These are phyloP conservation scores for Mucor saturninus DNA, from an alignment of 371 early-diverging fungal genomes.

Conservation along the genomic window DNA sequence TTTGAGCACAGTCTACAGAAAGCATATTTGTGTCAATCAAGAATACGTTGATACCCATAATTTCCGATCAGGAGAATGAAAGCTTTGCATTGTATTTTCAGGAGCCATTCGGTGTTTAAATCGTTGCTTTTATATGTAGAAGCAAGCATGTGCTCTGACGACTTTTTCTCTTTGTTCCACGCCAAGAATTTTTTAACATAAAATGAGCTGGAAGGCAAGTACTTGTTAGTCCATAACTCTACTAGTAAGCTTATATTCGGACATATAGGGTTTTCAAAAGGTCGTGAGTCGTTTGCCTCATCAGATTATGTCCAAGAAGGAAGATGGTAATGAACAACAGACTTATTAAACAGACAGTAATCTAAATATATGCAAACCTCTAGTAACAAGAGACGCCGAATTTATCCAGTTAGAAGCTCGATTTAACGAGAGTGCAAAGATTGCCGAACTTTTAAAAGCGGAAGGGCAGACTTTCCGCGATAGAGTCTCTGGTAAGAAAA, in stretches of 20 bases:
- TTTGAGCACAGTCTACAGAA: no score
- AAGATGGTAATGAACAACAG: constrained; percentile 35
- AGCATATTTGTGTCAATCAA: no score
- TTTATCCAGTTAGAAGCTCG: constrained; percentile 66
- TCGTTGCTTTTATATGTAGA: no score
- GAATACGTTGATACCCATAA: no score
- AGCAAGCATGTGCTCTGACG: no score
- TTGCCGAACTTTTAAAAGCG: constrained; percentile 59
- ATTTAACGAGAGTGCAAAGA: constrained; percentile 62
- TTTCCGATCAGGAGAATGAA: no score
- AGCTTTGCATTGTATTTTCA: no score
- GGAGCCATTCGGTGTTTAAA: no score
- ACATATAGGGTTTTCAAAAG: constrained; percentile 35
- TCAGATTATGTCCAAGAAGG: constrained; percentile 50
- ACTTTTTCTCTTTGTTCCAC: no score
- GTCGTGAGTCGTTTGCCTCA: constrained; percentile 42
- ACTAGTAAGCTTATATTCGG: not conserved
- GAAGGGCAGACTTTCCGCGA: constrained; percentile 81
- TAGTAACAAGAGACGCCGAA: constrained; percentile 74
- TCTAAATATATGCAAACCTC: not conserved
- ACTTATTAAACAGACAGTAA: not conserved
- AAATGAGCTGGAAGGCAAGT: constrained; percentile 29
- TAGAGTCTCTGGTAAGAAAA: constrained; percentile 61
- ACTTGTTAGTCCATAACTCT: not conserved
- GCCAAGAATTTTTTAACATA: not conserved